Conservation (phyloP, 441 rosid species). For the Omphalea diandra region DNA sequence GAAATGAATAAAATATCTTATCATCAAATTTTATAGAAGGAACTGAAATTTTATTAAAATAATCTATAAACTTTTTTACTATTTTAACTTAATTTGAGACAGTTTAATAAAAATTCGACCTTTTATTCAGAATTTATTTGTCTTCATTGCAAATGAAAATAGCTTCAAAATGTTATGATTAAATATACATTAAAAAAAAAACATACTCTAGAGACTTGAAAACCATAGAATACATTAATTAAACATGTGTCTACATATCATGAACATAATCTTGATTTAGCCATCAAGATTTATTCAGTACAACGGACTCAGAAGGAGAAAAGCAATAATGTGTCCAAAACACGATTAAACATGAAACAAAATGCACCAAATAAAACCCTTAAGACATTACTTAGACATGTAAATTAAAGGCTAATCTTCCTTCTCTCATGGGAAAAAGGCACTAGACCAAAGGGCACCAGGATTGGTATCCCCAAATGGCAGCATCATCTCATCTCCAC, state of each 20-base stretch:
- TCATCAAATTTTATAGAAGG: neutral
- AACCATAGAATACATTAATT: neutral
- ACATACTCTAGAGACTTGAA: neutral
- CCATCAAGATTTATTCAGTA: neutral
- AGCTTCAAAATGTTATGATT: neutral
- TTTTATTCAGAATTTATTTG: neutral
- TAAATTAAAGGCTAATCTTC: no score
- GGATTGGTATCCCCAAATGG: slow-evolving; percentile 24
- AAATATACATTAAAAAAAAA: neutral
- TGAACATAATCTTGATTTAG: neutral
- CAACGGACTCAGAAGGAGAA: neutral
- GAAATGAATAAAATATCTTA: no score
- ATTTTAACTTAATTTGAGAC: neutral
- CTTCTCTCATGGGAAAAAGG: slow-evolving; percentile 13
- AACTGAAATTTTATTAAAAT: no score
- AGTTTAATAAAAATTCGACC: neutral
- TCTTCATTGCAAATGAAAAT: neutral
- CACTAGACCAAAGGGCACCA: slow-evolving; percentile 22
- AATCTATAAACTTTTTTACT: neutral
- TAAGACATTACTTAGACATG: neutral
- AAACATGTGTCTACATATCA: neutral
- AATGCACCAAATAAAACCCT: neutral
- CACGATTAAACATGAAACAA: neutral
- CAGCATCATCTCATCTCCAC: slow-evolving; percentile 26
- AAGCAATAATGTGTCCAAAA: neutral